Conservation (phyloP, 768 basidiomycete genomes). For the Pisolithus sp. region DNA sequence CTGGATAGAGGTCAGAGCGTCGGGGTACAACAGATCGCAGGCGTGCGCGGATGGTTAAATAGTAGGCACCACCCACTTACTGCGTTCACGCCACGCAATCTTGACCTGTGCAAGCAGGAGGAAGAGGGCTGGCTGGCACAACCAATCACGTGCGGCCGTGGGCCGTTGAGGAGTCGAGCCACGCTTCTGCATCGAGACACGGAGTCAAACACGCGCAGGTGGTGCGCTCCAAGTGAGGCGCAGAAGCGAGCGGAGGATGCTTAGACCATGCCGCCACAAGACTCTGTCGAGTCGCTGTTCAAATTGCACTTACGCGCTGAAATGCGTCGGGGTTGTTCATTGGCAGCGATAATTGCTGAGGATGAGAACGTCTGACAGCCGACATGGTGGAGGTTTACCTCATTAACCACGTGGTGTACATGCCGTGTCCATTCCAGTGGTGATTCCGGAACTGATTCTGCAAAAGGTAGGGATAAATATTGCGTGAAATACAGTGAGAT, state of each 20-base stretch:
- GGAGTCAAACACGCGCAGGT: slow-evolving; percentile 22
- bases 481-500: slow-evolving; percentile 24
- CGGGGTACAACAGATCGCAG: slow-evolving; percentile 34
- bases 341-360: slow-evolving; percentile 5
- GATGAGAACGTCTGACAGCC: slow-evolving; percentile 3
- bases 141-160: slow-evolving; percentile 20
- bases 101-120: slow-evolving; percentile 24
- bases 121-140: slow-evolving; percentile 24
- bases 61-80: slow-evolving; percentile 34
- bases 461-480: slow-evolving; percentile 17
- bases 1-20: slow-evolving; percentile 29
- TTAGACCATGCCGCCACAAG: slow-evolving; percentile 1
- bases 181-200: slow-evolving; percentile 17
- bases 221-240: slow-evolving; percentile 18
- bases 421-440: slow-evolving; percentile 9
- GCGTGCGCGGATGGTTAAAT: slow-evolving; percentile 27
- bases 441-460: slow-evolving; percentile 8
- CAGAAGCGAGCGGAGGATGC: slow-evolving; percentile 9
- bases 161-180: slow-evolving; percentile 19
- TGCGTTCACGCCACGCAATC: slow-evolving; percentile 40
- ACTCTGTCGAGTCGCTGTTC: slow-evolving; percentile 5
- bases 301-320: slow-evolving; percentile 11
- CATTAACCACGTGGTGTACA: slow-evolving; percentile 22
- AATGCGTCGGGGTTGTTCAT: slow-evolving; percentile 11
- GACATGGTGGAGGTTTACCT: not conserved